Base-by-base conservation (phyloP, 2,329 filamentous ascomycete genomes). In the Alternaria alternata region DNA sequence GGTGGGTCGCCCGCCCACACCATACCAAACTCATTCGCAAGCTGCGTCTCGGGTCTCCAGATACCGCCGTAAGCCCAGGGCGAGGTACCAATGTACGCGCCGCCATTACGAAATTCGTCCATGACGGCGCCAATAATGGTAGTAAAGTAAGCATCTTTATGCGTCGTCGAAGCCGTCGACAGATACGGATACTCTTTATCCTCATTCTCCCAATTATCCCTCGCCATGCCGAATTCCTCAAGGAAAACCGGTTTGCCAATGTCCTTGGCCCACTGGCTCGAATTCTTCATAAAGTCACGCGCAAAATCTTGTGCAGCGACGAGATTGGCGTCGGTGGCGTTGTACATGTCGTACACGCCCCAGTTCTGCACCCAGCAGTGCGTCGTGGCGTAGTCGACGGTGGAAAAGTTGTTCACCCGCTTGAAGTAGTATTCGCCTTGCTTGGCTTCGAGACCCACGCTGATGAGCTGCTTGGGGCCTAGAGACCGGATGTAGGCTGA, bases 351-450 rank as follows among this genome's bases (percentile, higher is more conserved):
- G 57, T 80, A 80, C 0, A 78, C 62, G 24, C 75, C 75, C 78
- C 78, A 79, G 41, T 80, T 80, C 51, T 79, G 63, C 2, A 80
- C 78, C 78, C 78, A 80, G 57, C 74, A 78, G 53, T 80, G 78
- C 16, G 78, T 72, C 1, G 78, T 80, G 11, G 75, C 73, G 46
- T 80, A 80, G 54, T 79, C 77, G 22, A 80, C 76, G 1, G 69
- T 77, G 11, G 67, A 62, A 42, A 76, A 72, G 26, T 76, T 75
- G 63, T 80, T 77, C 0, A 76, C 78, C 7, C 68, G 61, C 62
- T 80, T 78, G 66, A 76, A 80, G 58, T 79, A 78, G 56, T 72
- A 76, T 46, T 79, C 76, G 7, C 78, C 78, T 47, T 80, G 78
- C 44, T 80, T 80, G 51, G 72, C 70, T 47, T 80, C 78, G 11